phyloP scores from a whole-genome alignment of 495 filamentous ascomycete species.

The Chaetomium fimeti region DNA sequence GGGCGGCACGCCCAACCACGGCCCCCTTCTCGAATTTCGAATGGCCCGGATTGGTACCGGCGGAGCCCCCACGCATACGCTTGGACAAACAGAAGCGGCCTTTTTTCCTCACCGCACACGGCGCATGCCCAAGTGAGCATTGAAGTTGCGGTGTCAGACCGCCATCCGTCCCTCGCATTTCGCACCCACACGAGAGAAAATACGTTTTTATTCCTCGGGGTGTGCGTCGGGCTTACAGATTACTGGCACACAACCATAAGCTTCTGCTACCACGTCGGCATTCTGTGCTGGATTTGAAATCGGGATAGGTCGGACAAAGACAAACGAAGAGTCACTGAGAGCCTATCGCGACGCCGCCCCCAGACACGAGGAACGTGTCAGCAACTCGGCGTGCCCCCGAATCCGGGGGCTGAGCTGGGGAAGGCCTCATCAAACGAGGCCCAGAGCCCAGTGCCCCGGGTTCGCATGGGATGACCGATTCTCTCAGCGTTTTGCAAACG shows the following conservation, averaged over 20 bases:
- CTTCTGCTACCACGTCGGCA: background rate
- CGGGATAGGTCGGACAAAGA: conserved; percentile 7
- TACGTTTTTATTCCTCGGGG: background rate
- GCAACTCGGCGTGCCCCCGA: background rate
- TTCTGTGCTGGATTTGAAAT: conserved; percentile 3
- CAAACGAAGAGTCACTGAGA: background rate
- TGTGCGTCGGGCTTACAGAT: conserved; percentile 8
- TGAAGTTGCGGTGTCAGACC: conserved; percentile 38
- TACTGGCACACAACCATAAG: background rate
- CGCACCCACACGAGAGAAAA: background rate
- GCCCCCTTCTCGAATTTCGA: conserved; percentile 21
- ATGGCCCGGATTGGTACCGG: conserved; percentile 28
- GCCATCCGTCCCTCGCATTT: conserved; percentile 23
- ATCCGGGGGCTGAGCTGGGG: conserved; percentile 16
- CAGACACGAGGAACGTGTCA: conserved; percentile 16
- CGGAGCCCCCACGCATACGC: conserved; percentile 29
- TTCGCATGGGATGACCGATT: background rate
- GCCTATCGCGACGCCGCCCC: conserved; percentile 12
- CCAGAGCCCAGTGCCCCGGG: conserved; percentile 3
- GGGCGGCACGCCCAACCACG: conserved; percentile 18
- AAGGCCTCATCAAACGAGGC: conserved; percentile 7
- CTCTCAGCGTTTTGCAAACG: background rate
- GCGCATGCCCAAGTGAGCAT: conserved; percentile 6
- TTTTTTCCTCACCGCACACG: conserved; percentile 17
- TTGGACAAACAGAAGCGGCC: conserved; percentile 20